Evolutionary conservation across 305 asterid species (phyloP), one percentile per base, ranked within the genome.

Genomic region (Rubia tinctorum): DNA sequence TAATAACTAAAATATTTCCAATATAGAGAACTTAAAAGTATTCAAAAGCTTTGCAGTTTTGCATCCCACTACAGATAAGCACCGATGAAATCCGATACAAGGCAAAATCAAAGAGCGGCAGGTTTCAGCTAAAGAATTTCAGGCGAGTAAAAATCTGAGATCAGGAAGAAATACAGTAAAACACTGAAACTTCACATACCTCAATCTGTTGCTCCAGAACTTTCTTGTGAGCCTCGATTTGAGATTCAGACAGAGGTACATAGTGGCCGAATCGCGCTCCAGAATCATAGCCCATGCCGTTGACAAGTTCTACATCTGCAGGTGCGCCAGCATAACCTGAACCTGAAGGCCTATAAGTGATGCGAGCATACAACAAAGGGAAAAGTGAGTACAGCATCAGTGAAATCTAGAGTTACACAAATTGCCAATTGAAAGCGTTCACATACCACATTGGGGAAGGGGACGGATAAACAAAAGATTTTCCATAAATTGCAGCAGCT

Each of bases 401-500:
- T 9, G 58, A 70, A 18, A 68, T 4, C 37, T 39, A 5, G 39
- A 49, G 51, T 20, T 34, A 25, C 65, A 69, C 14, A 64, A 23
- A 67, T 51, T 34, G 73, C 39, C 7, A 51, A 66, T 23, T 70
- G 69, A 72, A 66, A 85, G 74, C 73, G 69, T 75, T 34, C 39
- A 68, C 68, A 68, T 86, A 92, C 99, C 96, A 72, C 77, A 64
- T 69, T 69, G 82, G 77, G 58, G 80, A 73, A 83, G 84, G 83
- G 74, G 93, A 85, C 73, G 99, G 97, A 81, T 94, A 94, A 73
- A 94, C 97, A 76, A 89, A 92, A 79, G 98, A 94, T 76, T 90
- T 94, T 80, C 87, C 87, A 79, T 91, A 91, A 75, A 92, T 71
- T 37, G 90, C 56, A 39, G 98, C 96, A 14, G 99, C 98, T 8